A percentile compares a stretch with the other conserved stretches of the same genome.
These are phyloP conservation scores for Sclerotinia sclerotiorum DNA, from an alignment of 2,329 filamentous ascomycete species.

Conservation along the genomic window DNA sequence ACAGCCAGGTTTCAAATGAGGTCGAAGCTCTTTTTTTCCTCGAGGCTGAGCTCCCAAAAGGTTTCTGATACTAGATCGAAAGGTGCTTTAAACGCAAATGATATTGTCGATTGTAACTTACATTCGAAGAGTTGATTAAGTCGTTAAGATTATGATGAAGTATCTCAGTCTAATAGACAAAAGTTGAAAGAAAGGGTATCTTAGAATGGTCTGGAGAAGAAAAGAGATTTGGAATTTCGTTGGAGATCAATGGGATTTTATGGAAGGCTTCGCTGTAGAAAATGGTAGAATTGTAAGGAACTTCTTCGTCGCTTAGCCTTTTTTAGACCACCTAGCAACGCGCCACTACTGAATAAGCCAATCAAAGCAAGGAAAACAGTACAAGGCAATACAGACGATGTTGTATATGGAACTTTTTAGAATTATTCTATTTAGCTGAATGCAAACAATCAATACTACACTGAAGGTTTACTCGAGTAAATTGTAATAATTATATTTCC, in stretches of 20 bases:
- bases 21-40: not conserved
- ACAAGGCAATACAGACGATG: conserved; percentile 4
- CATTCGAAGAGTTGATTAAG: conserved; percentile 23
- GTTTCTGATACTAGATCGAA: not conserved
- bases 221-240: conserved; percentile 13
- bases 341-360: conserved; percentile 8
- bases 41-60: not conserved
- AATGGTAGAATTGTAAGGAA: conserved; percentile 25
- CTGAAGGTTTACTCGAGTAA: too few relatives aligned
- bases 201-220: conserved; percentile 20
- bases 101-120: conserved; percentile 6
- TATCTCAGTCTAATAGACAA: conserved; percentile 18
- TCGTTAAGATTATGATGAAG: conserved; percentile 20
- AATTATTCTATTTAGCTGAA: not conserved
- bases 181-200: conserved; percentile 23
- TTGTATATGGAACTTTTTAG: conserved; percentile 12
- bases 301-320: conserved; percentile 13
- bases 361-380: not conserved
- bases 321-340: conserved; percentile 8
- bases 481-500: too few relatives aligned
- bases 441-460: not conserved
- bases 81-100: too few relatives aligned
- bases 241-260: conserved; percentile 19
- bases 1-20: not conserved
- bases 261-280: conserved; percentile 23